Percentiles rank a stretch among this genome's conserved stretches.
phyloP scores from a whole-genome alignment of 176 grass and related monocot species.

The Neostapfia colusana region DNA sequence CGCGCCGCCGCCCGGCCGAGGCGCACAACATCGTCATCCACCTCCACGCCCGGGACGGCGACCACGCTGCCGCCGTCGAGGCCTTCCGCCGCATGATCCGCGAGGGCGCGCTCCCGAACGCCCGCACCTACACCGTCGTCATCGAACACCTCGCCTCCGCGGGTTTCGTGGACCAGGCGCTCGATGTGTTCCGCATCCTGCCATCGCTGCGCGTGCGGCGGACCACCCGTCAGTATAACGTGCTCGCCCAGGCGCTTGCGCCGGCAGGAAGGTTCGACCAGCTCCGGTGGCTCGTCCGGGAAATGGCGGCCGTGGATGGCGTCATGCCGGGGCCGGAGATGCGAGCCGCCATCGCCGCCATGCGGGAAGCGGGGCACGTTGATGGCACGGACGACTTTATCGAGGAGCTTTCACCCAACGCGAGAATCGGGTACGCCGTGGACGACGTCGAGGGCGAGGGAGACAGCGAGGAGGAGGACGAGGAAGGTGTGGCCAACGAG shows the following conservation, averaged over 20 bases:
- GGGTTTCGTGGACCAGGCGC: conserved; percentile 53
- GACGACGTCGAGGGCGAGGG: conserved; percentile 50
- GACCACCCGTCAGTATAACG: conserved; percentile 72
- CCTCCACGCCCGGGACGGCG: conserved; percentile 40
- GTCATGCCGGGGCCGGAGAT: conserved; percentile 65
- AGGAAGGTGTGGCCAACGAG: not conserved
- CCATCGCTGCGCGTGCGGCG: conserved; percentile 62
- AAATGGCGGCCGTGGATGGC: conserved; percentile 68
- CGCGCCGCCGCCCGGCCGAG: conserved; percentile 42
- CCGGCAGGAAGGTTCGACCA: conserved; percentile 46
- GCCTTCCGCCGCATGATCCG: conserved; percentile 66
- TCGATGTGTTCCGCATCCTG: conserved; percentile 62
- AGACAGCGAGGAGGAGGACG: conserved; percentile 27
- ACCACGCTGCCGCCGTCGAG: conserved; percentile 49
- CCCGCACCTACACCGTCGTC: conserved; percentile 40
- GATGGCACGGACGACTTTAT: conserved; percentile 68
- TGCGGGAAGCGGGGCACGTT: conserved; percentile 37
- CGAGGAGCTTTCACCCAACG: conserved; percentile 56
- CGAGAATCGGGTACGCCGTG: conserved; percentile 54
- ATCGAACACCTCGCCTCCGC: conserved; percentile 59
- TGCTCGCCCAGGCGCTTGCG: conserved; percentile 56
- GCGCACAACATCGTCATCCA: conserved; percentile 59
- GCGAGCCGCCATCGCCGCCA: conserved; percentile 49
- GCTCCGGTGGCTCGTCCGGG: conserved; percentile 54
- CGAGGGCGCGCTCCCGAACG: conserved; percentile 47